Evolutionary conservation across 768 basidiomycete genomes (phyloP).

Genomic region (Naganishia vaughanmartiniae): DNA sequence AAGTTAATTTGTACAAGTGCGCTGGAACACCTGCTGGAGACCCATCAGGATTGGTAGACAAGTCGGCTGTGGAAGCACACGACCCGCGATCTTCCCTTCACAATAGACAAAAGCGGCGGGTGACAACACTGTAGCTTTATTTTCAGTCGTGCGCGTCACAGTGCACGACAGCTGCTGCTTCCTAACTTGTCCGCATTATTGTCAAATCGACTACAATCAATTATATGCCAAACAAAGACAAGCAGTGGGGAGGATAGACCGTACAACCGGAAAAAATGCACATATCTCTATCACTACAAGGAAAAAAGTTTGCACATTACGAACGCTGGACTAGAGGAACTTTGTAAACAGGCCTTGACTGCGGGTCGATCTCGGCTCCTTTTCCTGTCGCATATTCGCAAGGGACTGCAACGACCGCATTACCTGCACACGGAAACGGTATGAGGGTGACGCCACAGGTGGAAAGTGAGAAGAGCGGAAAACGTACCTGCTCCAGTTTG

Average conservation of each 20-base stretch:
- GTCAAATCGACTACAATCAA: background rate
- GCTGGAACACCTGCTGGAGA: no score
- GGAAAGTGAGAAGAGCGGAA: background rate
- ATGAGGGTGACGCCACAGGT: background rate
- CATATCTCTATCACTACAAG: constrained; percentile 19
- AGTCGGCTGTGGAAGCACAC: no score
- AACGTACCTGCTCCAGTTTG: constrained; percentile 80
- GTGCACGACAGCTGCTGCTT: no score
- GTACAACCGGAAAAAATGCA: background rate
- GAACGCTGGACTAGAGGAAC: constrained; percentile 39
- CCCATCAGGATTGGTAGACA: no score
- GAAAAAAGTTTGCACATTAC: background rate
- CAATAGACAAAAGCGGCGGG: no score
- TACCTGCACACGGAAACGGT: constrained; percentile 58
- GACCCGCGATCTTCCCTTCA: no score
- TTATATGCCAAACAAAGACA: background rate
- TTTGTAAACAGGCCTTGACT: constrained; percentile 49
- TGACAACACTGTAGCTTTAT: no score
- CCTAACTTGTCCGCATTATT: no score
- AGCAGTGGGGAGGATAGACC: background rate
- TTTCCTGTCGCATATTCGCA: constrained; percentile 80
- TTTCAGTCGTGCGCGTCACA: no score
- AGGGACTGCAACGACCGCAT: constrained; percentile 93
- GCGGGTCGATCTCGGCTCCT: constrained; percentile 59
- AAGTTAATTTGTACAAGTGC: no score